phyloP scores from a whole-genome alignment of 441 rosid genomes.

The Kokia cookei region DNA sequence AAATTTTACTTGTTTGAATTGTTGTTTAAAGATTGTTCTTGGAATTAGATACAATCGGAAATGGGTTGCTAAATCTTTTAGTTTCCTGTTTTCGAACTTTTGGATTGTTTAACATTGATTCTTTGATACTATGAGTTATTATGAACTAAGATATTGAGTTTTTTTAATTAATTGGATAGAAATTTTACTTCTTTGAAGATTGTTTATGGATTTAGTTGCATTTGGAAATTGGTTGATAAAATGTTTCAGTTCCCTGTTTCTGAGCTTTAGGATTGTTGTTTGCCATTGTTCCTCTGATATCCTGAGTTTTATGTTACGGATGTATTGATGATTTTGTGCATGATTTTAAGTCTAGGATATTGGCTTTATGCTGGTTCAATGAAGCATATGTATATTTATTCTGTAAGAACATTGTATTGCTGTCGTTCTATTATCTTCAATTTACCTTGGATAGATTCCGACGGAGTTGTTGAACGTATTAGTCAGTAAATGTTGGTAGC shows the following conservation, averaged over 20 bases:
- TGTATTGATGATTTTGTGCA: too few relatives aligned
- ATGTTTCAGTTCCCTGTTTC: not conserved
- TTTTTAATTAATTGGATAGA: too few relatives aligned
- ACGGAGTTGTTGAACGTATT: too few relatives aligned
- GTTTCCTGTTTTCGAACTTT: not conserved
- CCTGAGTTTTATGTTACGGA: not conserved
- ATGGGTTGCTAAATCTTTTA: not conserved
- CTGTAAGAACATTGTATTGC: too few relatives aligned
- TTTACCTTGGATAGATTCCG: too few relatives aligned
- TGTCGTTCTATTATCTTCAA: too few relatives aligned
- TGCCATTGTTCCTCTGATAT: not conserved
- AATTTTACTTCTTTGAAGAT: not conserved
- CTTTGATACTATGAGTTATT: not conserved
- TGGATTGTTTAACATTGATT: not conserved
- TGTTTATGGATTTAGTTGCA: not conserved
- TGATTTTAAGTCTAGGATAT: too few relatives aligned
- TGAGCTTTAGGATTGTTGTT: not conserved
- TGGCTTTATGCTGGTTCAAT: too few relatives aligned
- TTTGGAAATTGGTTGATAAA: not conserved
- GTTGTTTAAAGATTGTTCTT: not conserved
- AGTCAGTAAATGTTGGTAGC: too few relatives aligned
- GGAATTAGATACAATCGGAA: not conserved
- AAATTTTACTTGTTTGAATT: not conserved
- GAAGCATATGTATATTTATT: too few relatives aligned
- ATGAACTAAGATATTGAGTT: too few relatives aligned